Conservation (phyloP, 148 eudicot species). For the Vaccinium macrocarpon region DNA sequence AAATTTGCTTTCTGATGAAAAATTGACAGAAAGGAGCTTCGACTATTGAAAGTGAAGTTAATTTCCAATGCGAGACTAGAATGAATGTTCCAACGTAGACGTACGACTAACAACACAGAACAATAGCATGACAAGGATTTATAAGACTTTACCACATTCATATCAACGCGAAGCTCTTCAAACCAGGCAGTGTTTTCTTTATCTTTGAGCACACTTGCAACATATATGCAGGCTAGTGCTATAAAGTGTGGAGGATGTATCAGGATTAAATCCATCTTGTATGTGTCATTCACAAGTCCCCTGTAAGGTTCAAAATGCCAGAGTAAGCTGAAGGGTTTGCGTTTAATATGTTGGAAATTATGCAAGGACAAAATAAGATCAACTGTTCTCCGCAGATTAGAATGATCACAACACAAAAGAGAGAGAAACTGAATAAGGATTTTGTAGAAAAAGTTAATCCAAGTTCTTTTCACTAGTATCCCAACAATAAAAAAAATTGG, state of each 20-base stretch:
- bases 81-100: background rate
- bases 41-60: background rate
- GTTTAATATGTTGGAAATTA: background rate
- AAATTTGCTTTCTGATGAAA: background rate
- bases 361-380: background rate
- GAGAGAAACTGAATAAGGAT: background rate
- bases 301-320: slow-evolving; percentile 33
- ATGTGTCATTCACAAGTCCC: slow-evolving; percentile 96
- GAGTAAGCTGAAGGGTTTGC: background rate
- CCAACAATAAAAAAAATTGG: background rate
- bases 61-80: background rate
- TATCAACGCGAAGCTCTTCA: slow-evolving; percentile 97
- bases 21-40: background rate
- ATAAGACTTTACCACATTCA: slow-evolving; percentile 73
- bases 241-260: slow-evolving; percentile 93
- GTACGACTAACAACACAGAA: background rate
- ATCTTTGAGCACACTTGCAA: slow-evolving; percentile 85
- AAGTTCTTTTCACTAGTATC: background rate
- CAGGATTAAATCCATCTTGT: slow-evolving; percentile 96
- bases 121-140: background rate
- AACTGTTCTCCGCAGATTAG: background rate
- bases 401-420: background rate
- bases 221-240: slow-evolving; percentile 91
- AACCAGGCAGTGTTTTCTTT: slow-evolving; percentile 91
- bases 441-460: background rate